These are phyloP conservation scores for Drechslerella dactyloides DNA, from an alignment of 2,329 filamentous ascomycete species.

Conservation along the genomic window DNA sequence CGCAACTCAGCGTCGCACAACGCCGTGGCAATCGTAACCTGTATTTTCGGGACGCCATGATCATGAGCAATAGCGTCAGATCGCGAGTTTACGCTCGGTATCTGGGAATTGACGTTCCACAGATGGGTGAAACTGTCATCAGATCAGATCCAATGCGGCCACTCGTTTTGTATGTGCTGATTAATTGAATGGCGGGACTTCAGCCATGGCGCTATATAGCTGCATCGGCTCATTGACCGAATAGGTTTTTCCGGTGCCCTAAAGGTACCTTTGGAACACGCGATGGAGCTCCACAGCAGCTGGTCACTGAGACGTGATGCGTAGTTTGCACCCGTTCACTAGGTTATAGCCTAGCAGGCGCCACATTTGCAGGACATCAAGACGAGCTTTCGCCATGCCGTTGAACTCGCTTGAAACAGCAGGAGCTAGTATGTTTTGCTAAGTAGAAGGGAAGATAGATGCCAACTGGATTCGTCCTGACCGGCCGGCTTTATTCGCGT, in stretches of 20 bases:
- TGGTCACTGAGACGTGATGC: neutral
- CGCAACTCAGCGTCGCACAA: too few relatives aligned
- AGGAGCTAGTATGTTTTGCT: neutral
- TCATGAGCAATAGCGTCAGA: too few relatives aligned
- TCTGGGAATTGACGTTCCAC: too few relatives aligned
- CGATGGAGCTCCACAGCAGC: slow-evolving; percentile 2
- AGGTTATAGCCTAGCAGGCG: slow-evolving; percentile 1
- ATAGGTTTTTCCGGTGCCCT: neutral
- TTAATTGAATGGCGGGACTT: too few relatives aligned
- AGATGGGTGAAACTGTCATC: too few relatives aligned
- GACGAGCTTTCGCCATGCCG: neutral
- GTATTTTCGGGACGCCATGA: too few relatives aligned
- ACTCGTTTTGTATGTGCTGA: too few relatives aligned
- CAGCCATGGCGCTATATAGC: too few relatives aligned
- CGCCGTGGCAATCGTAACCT: too few relatives aligned
- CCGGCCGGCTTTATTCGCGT: slow-evolving; percentile 10
- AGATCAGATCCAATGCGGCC: too few relatives aligned
- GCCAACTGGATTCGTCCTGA: neutral
- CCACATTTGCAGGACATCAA: neutral
- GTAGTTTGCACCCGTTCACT: neutral
- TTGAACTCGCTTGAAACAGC: slow-evolving; percentile 1
- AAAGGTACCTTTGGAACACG: neutral
- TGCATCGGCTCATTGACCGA: neutral
- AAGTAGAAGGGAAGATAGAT: neutral
- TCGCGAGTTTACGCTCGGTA: too few relatives aligned